Evolutionary conservation across 805 yeast species (phyloP).

Genomic region (Dipodascopsis tothii): DNA sequence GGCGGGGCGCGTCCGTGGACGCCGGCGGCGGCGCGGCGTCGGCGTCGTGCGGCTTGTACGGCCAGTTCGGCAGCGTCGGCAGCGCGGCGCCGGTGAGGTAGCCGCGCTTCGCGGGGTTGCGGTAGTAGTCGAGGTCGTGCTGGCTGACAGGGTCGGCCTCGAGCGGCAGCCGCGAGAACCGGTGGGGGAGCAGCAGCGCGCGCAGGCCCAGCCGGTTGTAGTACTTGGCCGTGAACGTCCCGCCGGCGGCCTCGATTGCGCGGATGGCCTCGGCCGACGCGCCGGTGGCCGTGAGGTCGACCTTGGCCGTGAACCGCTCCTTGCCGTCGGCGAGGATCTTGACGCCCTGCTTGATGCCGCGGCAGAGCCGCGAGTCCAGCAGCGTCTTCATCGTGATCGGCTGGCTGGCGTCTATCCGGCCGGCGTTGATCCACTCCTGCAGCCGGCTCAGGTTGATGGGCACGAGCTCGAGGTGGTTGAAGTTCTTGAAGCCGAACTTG

Average conservation of each 20-base stretch:
- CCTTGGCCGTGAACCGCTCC: slow-evolving; percentile 44
- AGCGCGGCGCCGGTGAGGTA: slow-evolving; percentile 40
- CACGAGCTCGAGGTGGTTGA: slow-evolving; percentile 7
- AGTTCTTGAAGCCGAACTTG: slow-evolving; percentile 66
- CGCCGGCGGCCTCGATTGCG: slow-evolving; percentile 65
- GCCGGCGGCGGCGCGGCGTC: slow-evolving; percentile 1
- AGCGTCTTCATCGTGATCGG: slow-evolving; percentile 67
- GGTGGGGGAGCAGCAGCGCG: slow-evolving; percentile 72
- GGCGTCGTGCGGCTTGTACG: neutral
- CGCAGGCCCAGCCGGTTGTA: slow-evolving; percentile 58
- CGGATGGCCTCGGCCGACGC: slow-evolving; percentile 71
- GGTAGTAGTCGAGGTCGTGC: slow-evolving; percentile 72
- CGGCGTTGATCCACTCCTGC: slow-evolving; percentile 60
- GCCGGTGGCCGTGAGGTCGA: slow-evolving; percentile 72
- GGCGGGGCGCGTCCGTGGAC: neutral
- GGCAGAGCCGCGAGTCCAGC: slow-evolving; percentile 67
- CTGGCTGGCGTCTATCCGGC: slow-evolving; percentile 47
- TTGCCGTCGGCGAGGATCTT: slow-evolving; percentile 57
- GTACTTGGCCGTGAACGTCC: slow-evolving; percentile 65
- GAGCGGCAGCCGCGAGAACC: slow-evolving; percentile 73
- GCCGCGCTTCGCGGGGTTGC: slow-evolving; percentile 65
- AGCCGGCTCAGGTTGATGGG: slow-evolving; percentile 60
- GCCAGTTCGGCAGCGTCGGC: slow-evolving; percentile 4
- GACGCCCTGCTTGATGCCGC: slow-evolving; percentile 70
- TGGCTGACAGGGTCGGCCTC: slow-evolving; percentile 79